Conservation (phyloP, 176 grass and related monocot genomes). For the Eragrostis curvula region DNA sequence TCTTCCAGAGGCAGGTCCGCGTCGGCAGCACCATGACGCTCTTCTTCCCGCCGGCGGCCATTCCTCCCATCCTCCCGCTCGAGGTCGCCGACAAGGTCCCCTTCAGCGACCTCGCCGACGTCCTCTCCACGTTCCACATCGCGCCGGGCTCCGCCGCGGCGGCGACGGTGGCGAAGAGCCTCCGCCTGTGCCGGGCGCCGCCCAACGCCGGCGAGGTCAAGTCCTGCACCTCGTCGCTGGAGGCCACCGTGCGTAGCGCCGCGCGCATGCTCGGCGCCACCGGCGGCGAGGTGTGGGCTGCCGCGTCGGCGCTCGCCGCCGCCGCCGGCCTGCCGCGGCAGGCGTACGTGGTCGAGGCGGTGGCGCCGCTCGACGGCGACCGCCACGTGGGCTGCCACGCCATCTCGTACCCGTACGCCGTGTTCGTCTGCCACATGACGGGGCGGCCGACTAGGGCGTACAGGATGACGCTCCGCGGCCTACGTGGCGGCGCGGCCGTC, state of each 20-base stretch:
- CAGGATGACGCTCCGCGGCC: no score
- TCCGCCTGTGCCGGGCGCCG: not conserved
- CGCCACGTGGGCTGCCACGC: not conserved
- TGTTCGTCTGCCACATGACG: no score
- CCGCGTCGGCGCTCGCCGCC: not conserved
- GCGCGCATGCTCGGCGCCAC: not conserved
- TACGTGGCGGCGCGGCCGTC: not conserved
- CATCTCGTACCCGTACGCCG: no score
- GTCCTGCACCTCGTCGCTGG: conserved; percentile 2
- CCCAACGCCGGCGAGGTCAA: not conserved
- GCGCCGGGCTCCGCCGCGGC: not conserved
- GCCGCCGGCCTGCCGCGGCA: not conserved
- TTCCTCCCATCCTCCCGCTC: not conserved
- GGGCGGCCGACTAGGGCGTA: no score
- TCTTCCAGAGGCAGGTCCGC: not conserved
- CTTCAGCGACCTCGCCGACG: not conserved
- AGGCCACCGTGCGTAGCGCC: not conserved
- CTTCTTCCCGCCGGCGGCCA: not conserved
- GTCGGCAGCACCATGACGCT: not conserved
- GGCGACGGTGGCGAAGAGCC: not conserved
- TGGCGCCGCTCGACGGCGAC: not conserved
- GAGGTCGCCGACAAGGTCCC: not conserved
- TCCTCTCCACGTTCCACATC: conserved; percentile 2
- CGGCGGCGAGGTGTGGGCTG: not conserved
- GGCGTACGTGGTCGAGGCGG: not conserved